Conservation (phyloP, 305 asterid species). For the Fraxinus platypoda region DNA sequence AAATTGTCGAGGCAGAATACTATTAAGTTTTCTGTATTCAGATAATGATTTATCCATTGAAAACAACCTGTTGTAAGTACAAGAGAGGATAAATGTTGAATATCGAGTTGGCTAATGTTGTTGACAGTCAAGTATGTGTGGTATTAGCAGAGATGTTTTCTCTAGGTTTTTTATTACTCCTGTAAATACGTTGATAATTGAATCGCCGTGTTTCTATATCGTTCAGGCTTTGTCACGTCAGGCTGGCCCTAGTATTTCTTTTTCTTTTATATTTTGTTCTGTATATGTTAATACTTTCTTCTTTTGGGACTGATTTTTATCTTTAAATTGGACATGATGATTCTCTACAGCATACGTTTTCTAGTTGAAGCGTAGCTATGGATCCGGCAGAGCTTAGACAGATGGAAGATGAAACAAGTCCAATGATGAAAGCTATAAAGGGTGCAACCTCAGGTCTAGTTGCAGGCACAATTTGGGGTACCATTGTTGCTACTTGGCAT, state of each 20-base stretch:
- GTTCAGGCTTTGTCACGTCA: not conserved
- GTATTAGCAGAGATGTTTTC: not conserved
- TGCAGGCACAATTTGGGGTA: conserved; percentile 90
- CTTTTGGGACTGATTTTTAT: not conserved
- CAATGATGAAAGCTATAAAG: conserved; percentile 59
- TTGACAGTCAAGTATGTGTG: not conserved
- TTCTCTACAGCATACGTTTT: conserved; percentile 4
- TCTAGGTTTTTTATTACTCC: not conserved
- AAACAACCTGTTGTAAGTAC: not conserved
- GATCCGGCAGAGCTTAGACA: conserved; percentile 66
- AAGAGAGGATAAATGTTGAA: not conserved
- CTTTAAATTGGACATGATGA: not conserved
- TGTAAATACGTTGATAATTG: not conserved
- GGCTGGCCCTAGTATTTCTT: not conserved
- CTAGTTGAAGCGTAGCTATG: conserved; percentile 34
- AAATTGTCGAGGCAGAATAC: not conserved
- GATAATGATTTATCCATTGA: not conserved
- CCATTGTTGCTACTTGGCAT: conserved; percentile 88
- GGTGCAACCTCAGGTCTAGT: conserved; percentile 75
- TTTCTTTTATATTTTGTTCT: not conserved
- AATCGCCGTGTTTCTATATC: not conserved
- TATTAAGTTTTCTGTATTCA: not conserved
- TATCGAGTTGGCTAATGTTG: not conserved
- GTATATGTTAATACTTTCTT: conserved; percentile 2
- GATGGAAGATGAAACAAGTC: conserved; percentile 70